Evolutionary conservation across 805 yeast species (phyloP), one percentile per base, ranked within the genome.

Genomic region (Saccharomyces cerevisiae): DNA sequence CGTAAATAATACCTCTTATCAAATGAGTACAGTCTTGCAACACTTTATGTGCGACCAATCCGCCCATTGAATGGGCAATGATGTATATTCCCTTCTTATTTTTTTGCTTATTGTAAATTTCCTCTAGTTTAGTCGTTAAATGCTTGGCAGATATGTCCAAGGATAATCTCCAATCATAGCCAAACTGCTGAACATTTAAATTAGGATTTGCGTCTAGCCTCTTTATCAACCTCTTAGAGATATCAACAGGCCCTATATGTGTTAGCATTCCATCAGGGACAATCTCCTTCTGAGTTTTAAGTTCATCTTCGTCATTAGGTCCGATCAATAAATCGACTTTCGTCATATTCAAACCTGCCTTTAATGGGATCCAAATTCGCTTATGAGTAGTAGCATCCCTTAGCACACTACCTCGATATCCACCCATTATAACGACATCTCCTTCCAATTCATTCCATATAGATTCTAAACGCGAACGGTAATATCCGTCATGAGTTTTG

Each of bases 1-100:
- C 92, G 63, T 89, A 91, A 2, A 91, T 69, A 0, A 91, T 60
- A 1, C 94, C 92, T 56, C 91, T 75, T 62, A 91, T 79, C 47
- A 89, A 68, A 13, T 78, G 71, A 0, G 96, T 90, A 55, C 81
- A 78, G 51, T 73, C 72, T 52, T 85, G 86, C 76, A 91, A 73
- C 0, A 86, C 89, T 53, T 85, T 84, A 65, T 89, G 96, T 0
- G 96, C 82, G 6, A 91, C 78, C 32, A 91, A 66, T 0, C 97
- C 97, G 52, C 97, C 97, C 97, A 91, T 90, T 0, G 96, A 89
- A 68, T 91, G 97, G 0, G 94, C 94, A 51, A 91, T 81, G 1
- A 91, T 81, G 27, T 85, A 71, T 0, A 84, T 78, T 11, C 87
- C 89, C 56, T 79, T 78, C 17, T 81, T 81, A 24, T 49, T 47